These are phyloP conservation scores for Aspergillus thermomutatus DNA, from an alignment of 2,329 filamentous ascomycete genomes.

Conservation along the genomic window DNA sequence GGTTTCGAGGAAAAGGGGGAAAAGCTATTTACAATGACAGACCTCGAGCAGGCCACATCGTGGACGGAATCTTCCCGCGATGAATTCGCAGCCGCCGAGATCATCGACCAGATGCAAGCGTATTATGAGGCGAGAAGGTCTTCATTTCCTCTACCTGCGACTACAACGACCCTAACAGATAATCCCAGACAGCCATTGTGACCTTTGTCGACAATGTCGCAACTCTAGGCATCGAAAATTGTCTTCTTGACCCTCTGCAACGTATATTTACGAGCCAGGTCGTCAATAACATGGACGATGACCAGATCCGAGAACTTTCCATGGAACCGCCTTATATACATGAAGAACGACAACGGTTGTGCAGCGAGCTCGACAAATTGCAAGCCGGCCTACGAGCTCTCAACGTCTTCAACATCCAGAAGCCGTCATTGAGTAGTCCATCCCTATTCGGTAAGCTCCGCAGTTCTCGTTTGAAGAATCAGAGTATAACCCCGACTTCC, in stretches of 20 bases:
- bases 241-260: slow-evolving; percentile 43
- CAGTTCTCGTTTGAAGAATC: too few species aligned
- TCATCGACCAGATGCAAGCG: slow-evolving; percentile 45
- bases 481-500: too few species aligned
- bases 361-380: slow-evolving; percentile 17
- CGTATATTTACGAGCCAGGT: slow-evolving; percentile 40
- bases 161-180: background rate
- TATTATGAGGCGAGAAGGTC: slow-evolving; percentile 21
- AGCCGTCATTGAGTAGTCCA: background rate
- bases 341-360: slow-evolving; percentile 13
- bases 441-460: background rate
- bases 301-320: slow-evolving; percentile 38
- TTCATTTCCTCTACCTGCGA: background rate
- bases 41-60: background rate
- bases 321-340: slow-evolving; percentile 12
- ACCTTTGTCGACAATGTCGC: slow-evolving; percentile 50
- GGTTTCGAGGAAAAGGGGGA: background rate
- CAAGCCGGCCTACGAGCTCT: slow-evolving; percentile 6
- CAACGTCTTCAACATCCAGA: background rate
- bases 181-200: slow-evolving; percentile 29
- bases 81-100: slow-evolving; percentile 37
- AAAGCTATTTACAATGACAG: background rate
- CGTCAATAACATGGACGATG: slow-evolving; percentile 36
- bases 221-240: slow-evolving; percentile 50
- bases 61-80: slow-evolving; percentile 9